These are phyloP conservation scores for Lentinula aciculospora DNA, from an alignment of 768 basidiomycete genomes.

Conservation along the genomic window DNA sequence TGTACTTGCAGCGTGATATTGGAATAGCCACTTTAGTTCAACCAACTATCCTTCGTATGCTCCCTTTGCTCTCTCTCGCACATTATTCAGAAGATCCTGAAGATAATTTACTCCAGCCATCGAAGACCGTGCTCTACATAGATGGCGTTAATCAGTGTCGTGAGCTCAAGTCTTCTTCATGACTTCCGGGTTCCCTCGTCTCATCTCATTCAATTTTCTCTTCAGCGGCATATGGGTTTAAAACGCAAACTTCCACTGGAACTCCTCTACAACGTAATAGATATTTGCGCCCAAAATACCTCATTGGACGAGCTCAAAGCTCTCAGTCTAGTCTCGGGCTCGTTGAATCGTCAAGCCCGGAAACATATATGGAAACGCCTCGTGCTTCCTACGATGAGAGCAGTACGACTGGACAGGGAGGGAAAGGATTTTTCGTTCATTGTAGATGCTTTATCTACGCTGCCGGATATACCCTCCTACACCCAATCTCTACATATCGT, in stretches of 20 bases:
- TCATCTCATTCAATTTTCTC: background rate
- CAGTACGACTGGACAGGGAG: background rate
- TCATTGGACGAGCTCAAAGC: background rate
- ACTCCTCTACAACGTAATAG: background rate
- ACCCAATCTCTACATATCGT: background rate
- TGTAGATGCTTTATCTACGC: background rate
- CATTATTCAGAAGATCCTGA: background rate
- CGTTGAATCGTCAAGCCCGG: background rate
- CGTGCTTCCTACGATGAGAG: background rate
- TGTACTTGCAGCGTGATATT: too few relatives aligned
- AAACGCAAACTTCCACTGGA: background rate
- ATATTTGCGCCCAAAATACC: background rate
- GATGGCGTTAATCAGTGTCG: background rate
- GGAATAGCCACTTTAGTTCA: background rate
- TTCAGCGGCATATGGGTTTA: background rate
- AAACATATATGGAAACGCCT: background rate
- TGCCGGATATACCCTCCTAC: background rate
- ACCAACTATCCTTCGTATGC: background rate
- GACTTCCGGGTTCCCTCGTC: background rate
- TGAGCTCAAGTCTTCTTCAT: background rate
- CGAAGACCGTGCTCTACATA: too few relatives aligned
- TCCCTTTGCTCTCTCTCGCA: background rate
- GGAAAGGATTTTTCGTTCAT: background rate
- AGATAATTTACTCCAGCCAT: background rate
- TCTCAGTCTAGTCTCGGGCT: background rate